Evolutionary conservation across 2,329 filamentous ascomycete genomes (phyloP).

Genomic region (Fusarium sp.): DNA sequence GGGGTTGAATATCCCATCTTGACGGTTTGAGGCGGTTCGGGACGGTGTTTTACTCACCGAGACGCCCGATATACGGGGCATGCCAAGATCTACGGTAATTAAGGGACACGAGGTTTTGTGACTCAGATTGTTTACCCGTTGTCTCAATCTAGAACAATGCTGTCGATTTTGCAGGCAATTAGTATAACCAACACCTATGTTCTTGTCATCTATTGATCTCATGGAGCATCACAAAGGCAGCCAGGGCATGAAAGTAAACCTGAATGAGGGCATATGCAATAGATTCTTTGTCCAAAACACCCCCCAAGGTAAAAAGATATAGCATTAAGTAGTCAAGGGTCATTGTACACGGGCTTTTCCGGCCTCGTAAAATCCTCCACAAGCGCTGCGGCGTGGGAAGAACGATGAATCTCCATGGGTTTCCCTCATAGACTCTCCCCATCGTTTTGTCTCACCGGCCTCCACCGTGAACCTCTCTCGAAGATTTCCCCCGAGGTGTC

Average conservation of each 20-base stretch:
- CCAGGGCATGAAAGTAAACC: no score
- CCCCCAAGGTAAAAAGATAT: constrained; percentile 46
- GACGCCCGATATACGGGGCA: constrained; percentile 11
- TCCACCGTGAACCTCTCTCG: constrained; percentile 24
- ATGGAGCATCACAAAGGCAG: no score
- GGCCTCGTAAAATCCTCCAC: constrained; percentile 46
- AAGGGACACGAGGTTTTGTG: background rate
- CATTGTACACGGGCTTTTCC: constrained; percentile 57
- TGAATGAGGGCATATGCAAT: constrained; percentile 38
- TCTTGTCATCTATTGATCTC: background rate
- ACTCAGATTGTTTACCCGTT: background rate
- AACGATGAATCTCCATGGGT: constrained; percentile 25
- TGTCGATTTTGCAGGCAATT: background rate
- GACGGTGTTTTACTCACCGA: constrained; percentile 13
- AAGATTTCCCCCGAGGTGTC: constrained; percentile 16
- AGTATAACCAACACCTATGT: background rate
- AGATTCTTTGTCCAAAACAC: constrained; percentile 44
- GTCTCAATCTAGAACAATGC: background rate
- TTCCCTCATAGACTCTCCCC: constrained; percentile 22
- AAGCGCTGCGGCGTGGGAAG: constrained; percentile 21
- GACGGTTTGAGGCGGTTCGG: constrained; percentile 23
- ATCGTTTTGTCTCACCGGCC: constrained; percentile 13
- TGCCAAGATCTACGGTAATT: background rate
- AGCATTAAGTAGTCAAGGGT: constrained; percentile 58
- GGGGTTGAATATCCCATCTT: constrained; percentile 14